Conservation (phyloP, 768 basidiomycete genomes). For the Lyophyllum shimeji region DNA sequence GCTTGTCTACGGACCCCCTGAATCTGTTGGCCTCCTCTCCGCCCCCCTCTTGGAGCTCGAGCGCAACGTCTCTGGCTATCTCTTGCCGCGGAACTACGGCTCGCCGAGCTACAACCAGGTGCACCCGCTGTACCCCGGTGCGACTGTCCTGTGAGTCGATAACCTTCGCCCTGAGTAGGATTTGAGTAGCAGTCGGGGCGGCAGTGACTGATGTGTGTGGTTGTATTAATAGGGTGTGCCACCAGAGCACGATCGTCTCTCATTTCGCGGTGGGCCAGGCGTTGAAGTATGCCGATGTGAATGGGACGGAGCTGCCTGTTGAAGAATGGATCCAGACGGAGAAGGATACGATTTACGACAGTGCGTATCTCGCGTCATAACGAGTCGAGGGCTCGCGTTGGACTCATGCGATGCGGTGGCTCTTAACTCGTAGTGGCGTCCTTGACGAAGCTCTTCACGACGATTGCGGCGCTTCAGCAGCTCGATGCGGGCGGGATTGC, state of each 20-base stretch:
- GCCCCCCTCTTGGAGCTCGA: slow-evolving; percentile 21
- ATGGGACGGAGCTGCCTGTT: slow-evolving; percentile 20
- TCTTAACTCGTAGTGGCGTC: slow-evolving; percentile 31
- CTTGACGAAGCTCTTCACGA: slow-evolving; percentile 29
- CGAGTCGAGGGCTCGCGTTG: not conserved
- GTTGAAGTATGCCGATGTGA: slow-evolving; percentile 21
- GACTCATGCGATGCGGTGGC: no score
- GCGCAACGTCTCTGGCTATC: slow-evolving; percentile 22
- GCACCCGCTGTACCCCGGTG: slow-evolving; percentile 25
- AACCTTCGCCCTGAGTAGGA: not conserved
- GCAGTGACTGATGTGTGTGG: not conserved
- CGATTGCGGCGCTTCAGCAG: slow-evolving; percentile 26
- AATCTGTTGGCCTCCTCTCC: slow-evolving; percentile 18
- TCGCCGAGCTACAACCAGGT: slow-evolving; percentile 20
- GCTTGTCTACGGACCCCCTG: slow-evolving; percentile 14
- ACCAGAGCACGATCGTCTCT: slow-evolving; percentile 23
- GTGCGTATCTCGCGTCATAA: slow-evolving; percentile 11
- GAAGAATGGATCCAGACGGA: slow-evolving; percentile 14
- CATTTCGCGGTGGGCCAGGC: slow-evolving; percentile 26
- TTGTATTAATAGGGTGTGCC: slow-evolving; percentile 15
- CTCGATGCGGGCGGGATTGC: slow-evolving; percentile 20
- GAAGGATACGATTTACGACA: slow-evolving; percentile 26
- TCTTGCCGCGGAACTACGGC: slow-evolving; percentile 20
- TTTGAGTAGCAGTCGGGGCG: no score
- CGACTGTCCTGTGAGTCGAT: slow-evolving; percentile 23